Evolutionary conservation across 1,284 basidiomycete species (phyloP), one percentile per base, ranked within the genome.

Genomic region (Phellopilus nigrolimitatus): DNA sequence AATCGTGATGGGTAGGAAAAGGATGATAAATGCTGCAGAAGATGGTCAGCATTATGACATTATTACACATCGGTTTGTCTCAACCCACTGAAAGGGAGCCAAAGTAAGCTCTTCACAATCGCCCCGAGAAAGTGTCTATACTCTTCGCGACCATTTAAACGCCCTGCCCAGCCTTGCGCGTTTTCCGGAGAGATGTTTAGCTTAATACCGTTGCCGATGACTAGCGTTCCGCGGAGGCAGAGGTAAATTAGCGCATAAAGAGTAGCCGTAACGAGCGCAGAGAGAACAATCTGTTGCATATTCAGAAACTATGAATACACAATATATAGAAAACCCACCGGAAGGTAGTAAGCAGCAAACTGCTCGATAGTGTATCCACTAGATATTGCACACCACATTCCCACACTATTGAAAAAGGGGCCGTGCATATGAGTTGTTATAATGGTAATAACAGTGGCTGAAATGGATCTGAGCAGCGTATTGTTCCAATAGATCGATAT

Each of bases 31-130:
- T 19, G 28, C 49, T 15, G 47, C 27, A 33, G 47, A 48, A 25
- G 17, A 19, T 21, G 27, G 17, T 38, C 9, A 38, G 31, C 12
- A 13, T 24, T 33, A 47, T 7, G 24, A 13, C 8, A 15, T 15
- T 24, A 4, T 27, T 6, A 13, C 12, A 12, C 17, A 47, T 15
- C 34, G 10, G 10, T 10, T 27, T 12, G 19, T 40, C 15, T 30
- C 3, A 50, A 59, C 75, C 65, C 53, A 84, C 83, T 78, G 43
- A 80, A 63, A 21, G 17, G 75, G 53, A 58, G 85, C 85, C 82
- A 88, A 39, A 87, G 66, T 79, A 87, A 81, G 56, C 76, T 80
- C 52, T 72, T 71, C 24, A 81, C 74, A 47, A 88, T 72, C 17
- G 73, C 70, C 33, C 69, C 69, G 24, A 87, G 70, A 60, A 86